These are phyloP conservation scores for Selenicereus undatus DNA, from an alignment of 148 eudicot genomes.

Conservation along the genomic window DNA sequence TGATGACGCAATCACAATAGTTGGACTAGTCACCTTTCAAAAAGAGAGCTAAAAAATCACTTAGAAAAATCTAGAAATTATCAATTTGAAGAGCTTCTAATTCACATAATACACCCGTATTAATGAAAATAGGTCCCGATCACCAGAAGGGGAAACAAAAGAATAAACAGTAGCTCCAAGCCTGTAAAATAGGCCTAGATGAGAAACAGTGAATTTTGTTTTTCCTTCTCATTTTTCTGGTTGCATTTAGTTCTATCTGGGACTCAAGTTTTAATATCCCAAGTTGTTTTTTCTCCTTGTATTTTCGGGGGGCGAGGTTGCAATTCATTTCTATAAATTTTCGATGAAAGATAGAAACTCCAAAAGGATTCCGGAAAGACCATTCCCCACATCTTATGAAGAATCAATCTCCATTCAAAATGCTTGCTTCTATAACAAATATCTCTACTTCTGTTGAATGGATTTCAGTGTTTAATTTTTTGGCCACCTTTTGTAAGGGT, in stretches of 20 bases:
- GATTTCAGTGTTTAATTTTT: not conserved
- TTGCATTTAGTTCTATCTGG: not conserved
- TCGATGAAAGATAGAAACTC: no score
- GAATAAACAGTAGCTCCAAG: not conserved
- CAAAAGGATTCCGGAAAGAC: no score
- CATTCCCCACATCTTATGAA: not conserved
- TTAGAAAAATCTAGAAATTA: no score
- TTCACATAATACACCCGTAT: not conserved
- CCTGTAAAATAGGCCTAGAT: not conserved
- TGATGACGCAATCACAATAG: constrained; percentile 5
- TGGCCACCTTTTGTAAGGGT: not conserved
- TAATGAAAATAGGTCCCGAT: not conserved
- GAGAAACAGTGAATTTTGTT: not conserved
- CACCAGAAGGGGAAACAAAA: not conserved
- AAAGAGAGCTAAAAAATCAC: not conserved
- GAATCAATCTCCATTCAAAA: not conserved
- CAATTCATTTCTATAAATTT: no score
- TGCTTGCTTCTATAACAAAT: not conserved
- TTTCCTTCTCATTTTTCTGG: not conserved
- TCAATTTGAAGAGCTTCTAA: not conserved
- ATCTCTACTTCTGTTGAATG: not conserved
- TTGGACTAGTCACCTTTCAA: not conserved
- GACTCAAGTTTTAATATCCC: not conserved
- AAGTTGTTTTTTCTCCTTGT: not conserved
- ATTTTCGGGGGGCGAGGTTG: not conserved